phyloP scores from a whole-genome alignment of 1,284 basidiomycete genomes.

The Moesziomyces sp. region DNA sequence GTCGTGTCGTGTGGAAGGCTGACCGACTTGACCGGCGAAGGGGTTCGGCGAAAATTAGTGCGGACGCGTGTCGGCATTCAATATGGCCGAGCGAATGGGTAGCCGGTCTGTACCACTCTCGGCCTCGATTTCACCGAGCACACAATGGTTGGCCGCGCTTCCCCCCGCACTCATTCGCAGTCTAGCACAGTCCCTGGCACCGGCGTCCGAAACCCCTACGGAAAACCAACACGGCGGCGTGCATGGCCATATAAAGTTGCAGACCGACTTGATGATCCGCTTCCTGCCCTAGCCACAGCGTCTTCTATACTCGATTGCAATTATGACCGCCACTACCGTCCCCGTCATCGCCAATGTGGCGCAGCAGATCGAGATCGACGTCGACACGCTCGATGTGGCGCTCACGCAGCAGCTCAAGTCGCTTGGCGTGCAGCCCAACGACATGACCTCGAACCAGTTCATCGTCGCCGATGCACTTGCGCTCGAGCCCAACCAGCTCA shows the following conservation, averaged over 20 bases:
- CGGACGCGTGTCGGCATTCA: no score
- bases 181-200: no score
- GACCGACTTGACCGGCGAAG: constrained; percentile 8
- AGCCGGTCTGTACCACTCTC: no score
- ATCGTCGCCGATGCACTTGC: constrained; percentile 37
- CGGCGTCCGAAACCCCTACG: no score
- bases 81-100: no score
- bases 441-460: constrained; percentile 48
- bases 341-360: constrained; percentile 35
- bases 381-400: constrained; percentile 28
- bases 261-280: no score
- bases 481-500: constrained; percentile 5
- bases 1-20: background rate
- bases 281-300: background rate
- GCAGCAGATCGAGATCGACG: constrained; percentile 40
- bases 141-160: no score
- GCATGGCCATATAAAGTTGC: no score
- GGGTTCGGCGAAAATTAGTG: no score
- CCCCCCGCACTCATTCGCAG: no score
- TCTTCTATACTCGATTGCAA: background rate
- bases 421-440: constrained; percentile 36
- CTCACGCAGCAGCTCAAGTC: constrained; percentile 33
- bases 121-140: no score
- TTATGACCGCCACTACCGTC: constrained; percentile 29
- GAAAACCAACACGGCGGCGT: no score